These are phyloP conservation scores for Pleurotus citrinopileatus DNA, from an alignment of 768 basidiomycete genomes.

Conservation along the genomic window DNA sequence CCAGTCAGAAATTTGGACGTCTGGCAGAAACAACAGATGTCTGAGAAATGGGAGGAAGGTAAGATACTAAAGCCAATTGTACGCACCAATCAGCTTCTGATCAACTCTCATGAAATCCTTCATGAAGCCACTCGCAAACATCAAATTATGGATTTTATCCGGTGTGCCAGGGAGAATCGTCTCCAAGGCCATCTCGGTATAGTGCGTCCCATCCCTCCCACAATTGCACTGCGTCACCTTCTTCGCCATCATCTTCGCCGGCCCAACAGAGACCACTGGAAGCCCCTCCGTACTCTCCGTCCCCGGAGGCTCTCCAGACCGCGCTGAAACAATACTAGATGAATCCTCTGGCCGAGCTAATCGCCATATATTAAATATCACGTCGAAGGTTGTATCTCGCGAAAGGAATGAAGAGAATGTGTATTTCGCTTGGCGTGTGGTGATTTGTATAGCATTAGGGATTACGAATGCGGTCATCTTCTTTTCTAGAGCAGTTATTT, in stretches of 20 bases:
- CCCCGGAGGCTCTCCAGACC: constrained; percentile 18
- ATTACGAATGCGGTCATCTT: constrained; percentile 98
- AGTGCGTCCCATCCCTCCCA: constrained; percentile 67
- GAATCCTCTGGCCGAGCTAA: constrained; percentile 74
- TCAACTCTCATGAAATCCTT: constrained; percentile 91
- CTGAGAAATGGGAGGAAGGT: background rate
- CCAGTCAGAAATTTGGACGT: constrained; percentile 97
- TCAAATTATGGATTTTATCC: constrained; percentile 92
- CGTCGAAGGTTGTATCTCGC: constrained; percentile 93
- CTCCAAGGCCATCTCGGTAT: constrained; percentile 72
- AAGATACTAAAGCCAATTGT: background rate
- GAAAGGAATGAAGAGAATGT: constrained; percentile 96
- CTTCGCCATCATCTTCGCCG: constrained; percentile 20
- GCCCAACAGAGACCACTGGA: constrained; percentile 6
- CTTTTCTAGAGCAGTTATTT: constrained; percentile 87
- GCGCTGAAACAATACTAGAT: constrained; percentile 26
- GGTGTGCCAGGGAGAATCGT: constrained; percentile 84
- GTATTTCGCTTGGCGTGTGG: constrained; percentile 81
- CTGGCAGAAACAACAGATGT: constrained; percentile 34
- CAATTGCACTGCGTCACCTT: constrained; percentile 77
- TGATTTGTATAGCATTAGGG: constrained; percentile 91
- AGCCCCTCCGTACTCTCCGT: constrained; percentile 7
- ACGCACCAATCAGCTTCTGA: constrained; percentile 84
- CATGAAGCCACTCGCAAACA: constrained; percentile 94
- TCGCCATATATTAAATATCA: constrained; percentile 94